These are phyloP conservation scores for Lotus japonicus DNA, from an alignment of 306 rosid species.

Conservation along the genomic window DNA sequence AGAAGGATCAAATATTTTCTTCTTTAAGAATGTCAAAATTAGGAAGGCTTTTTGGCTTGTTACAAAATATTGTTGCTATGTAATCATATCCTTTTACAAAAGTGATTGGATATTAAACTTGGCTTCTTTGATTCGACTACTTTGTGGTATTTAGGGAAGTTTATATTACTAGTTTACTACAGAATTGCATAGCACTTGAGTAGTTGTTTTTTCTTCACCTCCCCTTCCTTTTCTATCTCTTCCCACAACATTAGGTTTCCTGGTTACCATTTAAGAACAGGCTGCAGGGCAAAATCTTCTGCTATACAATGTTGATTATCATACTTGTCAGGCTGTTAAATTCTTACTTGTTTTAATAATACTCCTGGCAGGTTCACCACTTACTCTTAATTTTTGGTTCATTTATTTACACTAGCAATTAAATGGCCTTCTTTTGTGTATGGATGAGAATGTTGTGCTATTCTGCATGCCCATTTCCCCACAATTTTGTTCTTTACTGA, in stretches of 20 bases:
- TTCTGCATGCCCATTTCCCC: neutral
- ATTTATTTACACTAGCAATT: neutral
- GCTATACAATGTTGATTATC: neutral
- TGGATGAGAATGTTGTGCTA: neutral
- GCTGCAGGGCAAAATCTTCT: neutral
- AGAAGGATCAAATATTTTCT: constrained; percentile 21
- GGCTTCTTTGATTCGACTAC: constrained; percentile 13
- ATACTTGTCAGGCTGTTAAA: neutral
- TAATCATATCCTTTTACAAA: neutral
- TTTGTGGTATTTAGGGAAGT: neutral
- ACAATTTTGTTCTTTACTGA: neutral
- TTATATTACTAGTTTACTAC: neutral
- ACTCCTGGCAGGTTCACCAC: neutral
- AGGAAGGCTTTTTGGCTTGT: constrained; percentile 1
- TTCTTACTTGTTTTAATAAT: constrained; percentile 8
- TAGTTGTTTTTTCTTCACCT: neutral
- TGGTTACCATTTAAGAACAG: neutral
- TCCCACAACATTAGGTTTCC: neutral
- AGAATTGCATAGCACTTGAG: neutral
- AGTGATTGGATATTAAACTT: constrained; percentile 11
- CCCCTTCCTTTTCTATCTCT: neutral
- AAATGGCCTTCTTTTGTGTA: neutral
- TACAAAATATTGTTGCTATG: neutral
- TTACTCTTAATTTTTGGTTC: neutral
- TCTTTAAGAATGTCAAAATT: constrained; percentile 20